phyloP scores from a whole-genome alignment of 805 yeast genomes.

The Isabelozyma heimii region DNA sequence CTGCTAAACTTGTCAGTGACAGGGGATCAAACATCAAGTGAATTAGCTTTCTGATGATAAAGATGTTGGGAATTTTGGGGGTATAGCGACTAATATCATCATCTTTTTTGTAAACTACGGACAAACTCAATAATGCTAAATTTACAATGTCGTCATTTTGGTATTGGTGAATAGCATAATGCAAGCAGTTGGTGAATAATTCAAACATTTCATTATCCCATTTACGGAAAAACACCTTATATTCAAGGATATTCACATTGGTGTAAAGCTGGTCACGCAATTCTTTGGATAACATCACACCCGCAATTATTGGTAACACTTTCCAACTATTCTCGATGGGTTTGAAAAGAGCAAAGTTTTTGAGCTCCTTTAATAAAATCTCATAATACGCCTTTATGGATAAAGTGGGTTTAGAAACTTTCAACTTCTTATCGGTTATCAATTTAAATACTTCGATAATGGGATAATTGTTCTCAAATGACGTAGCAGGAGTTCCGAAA shows the following conservation, averaged over 20 bases:
- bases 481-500: constrained; percentile 15
- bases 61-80: constrained; percentile 11
- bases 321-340: constrained; percentile 41
- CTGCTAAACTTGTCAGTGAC: constrained; percentile 5
- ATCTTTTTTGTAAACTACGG: constrained; percentile 26
- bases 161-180: constrained; percentile 18
- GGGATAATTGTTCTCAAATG: constrained; percentile 31
- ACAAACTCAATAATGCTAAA: constrained; percentile 33
- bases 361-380: constrained; percentile 31
- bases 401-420: constrained; percentile 48
- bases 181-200: constrained; percentile 28
- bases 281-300: constrained; percentile 38
- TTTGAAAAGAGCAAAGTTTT: constrained; percentile 26
- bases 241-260: constrained; percentile 20
- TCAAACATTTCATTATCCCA: constrained; percentile 27
- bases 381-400: constrained; percentile 43
- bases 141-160: constrained; percentile 20
- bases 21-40: constrained; percentile 17
- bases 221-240: constrained; percentile 30
- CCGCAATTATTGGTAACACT: constrained; percentile 46
- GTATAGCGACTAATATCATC: constrained; percentile 18
- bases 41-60: constrained; percentile 15
- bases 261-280: constrained; percentile 32
- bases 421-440: constrained; percentile 43
- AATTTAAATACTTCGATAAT: constrained; percentile 49